Evolutionary conservation across 208 protist genomes (phyloP).

Genomic region (Angomonas ambiguus): DNA sequence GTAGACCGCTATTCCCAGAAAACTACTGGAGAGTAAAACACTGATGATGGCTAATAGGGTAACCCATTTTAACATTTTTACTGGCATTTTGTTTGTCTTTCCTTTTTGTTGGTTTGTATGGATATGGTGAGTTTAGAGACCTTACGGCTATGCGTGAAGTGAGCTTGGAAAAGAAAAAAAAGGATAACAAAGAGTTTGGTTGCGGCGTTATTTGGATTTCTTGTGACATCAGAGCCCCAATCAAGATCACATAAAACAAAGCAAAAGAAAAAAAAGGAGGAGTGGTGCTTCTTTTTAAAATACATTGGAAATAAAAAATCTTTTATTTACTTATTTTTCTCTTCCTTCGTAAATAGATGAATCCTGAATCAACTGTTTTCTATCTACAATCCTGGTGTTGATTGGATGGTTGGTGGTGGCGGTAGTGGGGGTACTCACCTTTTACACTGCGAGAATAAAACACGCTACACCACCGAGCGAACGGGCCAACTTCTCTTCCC

Average conservation of each 20-base stretch:
- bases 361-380: too few relatives aligned
- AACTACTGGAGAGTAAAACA: background rate
- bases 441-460: constrained; percentile 42
- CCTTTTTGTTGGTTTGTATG: background rate
- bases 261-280: background rate
- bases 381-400: too few relatives aligned
- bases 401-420: too few relatives aligned
- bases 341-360: too few relatives aligned
- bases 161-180: constrained; percentile 15
- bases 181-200: constrained; percentile 10
- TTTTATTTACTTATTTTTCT: too few relatives aligned
- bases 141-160: background rate
- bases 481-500: constrained; percentile 24
- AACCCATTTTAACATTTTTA: background rate
- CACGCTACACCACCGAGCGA: constrained; percentile 67
- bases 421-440: too few relatives aligned
- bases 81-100: background rate
- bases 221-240: too few relatives aligned
- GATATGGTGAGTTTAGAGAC: background rate
- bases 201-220: too few relatives aligned
- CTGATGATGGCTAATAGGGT: background rate
- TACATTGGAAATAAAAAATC: background rate
- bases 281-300: background rate
- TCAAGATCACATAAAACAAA: background rate
- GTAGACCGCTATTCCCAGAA: background rate